Percentiles rank a stretch among this genome's conserved stretches.
Evolutionary conservation across 345 rosid species (phyloP).

Genomic region (Nasturtium officinale): DNA sequence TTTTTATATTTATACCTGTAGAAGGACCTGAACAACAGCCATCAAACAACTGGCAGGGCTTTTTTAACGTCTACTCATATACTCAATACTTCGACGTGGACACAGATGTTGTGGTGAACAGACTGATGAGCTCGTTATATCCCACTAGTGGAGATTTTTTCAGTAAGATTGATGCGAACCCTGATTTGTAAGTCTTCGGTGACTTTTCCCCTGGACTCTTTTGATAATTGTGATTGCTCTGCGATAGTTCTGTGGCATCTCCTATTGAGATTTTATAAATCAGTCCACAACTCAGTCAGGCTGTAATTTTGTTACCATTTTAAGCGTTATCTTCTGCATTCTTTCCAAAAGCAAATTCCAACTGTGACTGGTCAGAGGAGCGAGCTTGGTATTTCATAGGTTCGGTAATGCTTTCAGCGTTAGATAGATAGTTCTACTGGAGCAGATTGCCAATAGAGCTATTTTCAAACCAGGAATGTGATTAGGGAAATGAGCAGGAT

Average conservation of each 20-base stretch:
- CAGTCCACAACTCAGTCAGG: neutral
- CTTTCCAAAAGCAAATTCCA: neutral
- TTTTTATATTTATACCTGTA: conserved; percentile 39
- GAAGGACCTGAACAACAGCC: conserved; percentile 84
- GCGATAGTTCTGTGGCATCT: conserved; percentile 3
- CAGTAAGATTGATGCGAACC: conserved; percentile 89
- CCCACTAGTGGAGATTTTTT: conserved; percentile 82
- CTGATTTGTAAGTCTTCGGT: conserved; percentile 77
- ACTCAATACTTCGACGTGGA: conserved; percentile 86
- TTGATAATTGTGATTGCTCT: neutral
- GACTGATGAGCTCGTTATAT: conserved; percentile 75
- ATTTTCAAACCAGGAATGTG: neutral
- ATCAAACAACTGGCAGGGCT: conserved; percentile 82
- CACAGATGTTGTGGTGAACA: conserved; percentile 76
- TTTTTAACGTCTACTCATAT: conserved; percentile 77
- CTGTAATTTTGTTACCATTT: conserved; percentile 1
- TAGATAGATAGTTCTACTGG: neutral
- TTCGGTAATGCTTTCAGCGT: neutral
- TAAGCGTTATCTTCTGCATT: neutral
- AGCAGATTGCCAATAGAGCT: neutral
- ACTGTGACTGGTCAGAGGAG: neutral
- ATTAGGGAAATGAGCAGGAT: neutral
- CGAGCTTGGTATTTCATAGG: conserved; percentile 1
- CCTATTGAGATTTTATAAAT: neutral
- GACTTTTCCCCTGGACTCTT: neutral